phyloP scores from a whole-genome alignment of 2,329 filamentous ascomycete species.

The Laburnicola sp. region DNA sequence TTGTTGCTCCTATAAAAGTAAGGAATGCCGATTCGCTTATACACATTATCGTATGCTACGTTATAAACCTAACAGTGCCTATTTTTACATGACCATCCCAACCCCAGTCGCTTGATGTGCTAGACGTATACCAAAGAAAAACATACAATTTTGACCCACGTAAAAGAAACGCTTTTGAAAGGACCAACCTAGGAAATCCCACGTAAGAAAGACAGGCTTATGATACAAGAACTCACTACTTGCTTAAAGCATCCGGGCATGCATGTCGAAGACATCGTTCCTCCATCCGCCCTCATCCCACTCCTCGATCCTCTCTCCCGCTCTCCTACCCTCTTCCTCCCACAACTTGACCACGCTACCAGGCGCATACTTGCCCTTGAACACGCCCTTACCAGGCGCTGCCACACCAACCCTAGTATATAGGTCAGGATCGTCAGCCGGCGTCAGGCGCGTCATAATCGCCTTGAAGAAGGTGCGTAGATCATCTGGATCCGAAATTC shows the following conservation, averaged over 20 bases:
- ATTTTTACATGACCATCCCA: no score
- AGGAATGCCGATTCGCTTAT: no score
- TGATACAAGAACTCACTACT: no score
- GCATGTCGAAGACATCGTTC: conserved; percentile 76
- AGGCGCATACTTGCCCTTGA: conserved; percentile 83
- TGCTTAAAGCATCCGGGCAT: conserved; percentile 38
- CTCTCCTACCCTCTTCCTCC: conserved; percentile 74
- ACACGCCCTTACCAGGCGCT: conserved; percentile 64
- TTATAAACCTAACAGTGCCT: neutral
- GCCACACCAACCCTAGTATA: conserved; percentile 73
- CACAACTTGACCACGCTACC: conserved; percentile 89
- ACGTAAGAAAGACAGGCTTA: no score
- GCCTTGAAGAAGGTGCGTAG: conserved; percentile 81
- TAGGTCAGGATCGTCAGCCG: conserved; percentile 73
- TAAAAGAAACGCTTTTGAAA: no score
- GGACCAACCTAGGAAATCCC: no score
- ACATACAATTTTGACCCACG: no score
- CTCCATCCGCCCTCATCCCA: conserved; percentile 74
- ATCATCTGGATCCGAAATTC: conserved; percentile 79
- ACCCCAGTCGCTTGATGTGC: no score
- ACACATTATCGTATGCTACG: neutral
- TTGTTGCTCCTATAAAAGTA: no score
- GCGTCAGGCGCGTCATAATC: conserved; percentile 73
- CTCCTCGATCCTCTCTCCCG: conserved; percentile 74
- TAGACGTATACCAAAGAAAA: no score